Base-by-base conservation (phyloP, 768 basidiomycete species). In the Phallus indusiatus region DNA sequence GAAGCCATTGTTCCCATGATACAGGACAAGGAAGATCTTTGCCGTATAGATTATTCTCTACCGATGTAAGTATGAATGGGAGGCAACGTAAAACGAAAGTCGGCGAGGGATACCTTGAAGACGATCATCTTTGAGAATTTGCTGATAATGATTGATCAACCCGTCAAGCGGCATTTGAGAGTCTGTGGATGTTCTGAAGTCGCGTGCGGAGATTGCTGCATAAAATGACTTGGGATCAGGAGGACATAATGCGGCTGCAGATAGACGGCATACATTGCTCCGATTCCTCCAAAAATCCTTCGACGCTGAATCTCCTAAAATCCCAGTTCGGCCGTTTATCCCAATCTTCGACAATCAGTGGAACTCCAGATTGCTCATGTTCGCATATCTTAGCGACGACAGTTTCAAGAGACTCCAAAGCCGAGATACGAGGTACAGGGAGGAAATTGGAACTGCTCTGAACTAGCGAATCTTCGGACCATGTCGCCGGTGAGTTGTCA, bases 11-110 rank as follows among this genome's bases (percentile, higher is more conserved):
- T 20, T 74, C 74, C 88, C 88, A 93, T 64, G 70, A 65, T 46
- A 65, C 33, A 0, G 90, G 90, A 67, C 88, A 91, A 11, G 78
- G 74, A 0, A 79, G 77, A 65, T 93, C 90, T 66, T 92, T 92
- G 20, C 86, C 88, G 64, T 93, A 92, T 14, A 17, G 12, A 33
- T 22, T 47, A 5, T 36, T 36, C 48, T 59, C 57, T 20, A 37
- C 7, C 11, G 17, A 24, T 49, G 24, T 34, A 5, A 20, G 28
- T 7, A 36, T 18, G 11, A 52, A n/a, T 18, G 3, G 17, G 33
- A 5, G 28, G 14, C 28, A 14, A 33, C n/a, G 22, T 22, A 48
- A 47, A 2, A 48, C 17, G 34, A 42, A 56, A 12, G 21, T 8
- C 49, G 33, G 1, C 21, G n/a, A 14, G 9, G 11, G 34, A 47